These are phyloP conservation scores for Colletotrichum sojae DNA, from an alignment of 2,329 filamentous ascomycete genomes.

Conservation along the genomic window DNA sequence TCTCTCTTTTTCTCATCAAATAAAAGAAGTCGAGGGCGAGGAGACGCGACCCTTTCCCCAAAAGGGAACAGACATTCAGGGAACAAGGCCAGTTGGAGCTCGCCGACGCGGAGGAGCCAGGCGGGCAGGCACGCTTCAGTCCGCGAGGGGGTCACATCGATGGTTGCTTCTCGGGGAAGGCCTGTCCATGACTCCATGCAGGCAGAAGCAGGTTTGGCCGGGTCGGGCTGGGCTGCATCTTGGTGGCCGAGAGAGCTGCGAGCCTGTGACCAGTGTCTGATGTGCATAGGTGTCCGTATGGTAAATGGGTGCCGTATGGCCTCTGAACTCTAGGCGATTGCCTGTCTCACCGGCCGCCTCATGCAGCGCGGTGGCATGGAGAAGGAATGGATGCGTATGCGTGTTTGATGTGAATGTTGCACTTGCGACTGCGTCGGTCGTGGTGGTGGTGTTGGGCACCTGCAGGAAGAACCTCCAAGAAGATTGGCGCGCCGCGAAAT, in stretches of 20 bases:
- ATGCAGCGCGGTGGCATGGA: conserved; percentile 16
- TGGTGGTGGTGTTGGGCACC: not conserved
- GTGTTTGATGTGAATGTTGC: conserved; percentile 14
- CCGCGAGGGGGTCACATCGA: conserved; percentile 11
- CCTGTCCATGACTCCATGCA: conserved; percentile 16
- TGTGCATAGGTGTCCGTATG: no score
- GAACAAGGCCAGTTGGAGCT: conserved; percentile 5
- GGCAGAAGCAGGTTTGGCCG: not conserved
- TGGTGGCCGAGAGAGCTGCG: no score
- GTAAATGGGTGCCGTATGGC: not conserved
- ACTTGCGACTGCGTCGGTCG: conserved; percentile 7
- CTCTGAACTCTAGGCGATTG: not conserved
- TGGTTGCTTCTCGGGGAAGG: conserved; percentile 26
- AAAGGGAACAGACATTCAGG: conserved; percentile 1
- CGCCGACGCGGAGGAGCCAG: not conserved
- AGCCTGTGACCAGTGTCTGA: no score
- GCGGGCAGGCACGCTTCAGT: not conserved
- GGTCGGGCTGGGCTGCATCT: no score
- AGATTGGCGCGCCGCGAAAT: conserved; percentile 16
- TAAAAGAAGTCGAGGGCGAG: not conserved
- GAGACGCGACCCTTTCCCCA: conserved; percentile 9
- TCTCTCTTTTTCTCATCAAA: conserved; percentile 19
- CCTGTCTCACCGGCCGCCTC: conserved; percentile 15
- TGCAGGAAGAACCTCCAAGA: conserved; percentile 8
- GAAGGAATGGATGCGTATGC: conserved; percentile 24